A percentile compares a stretch with the other conserved stretches of the same genome.
These are phyloP conservation scores for Wickerhamomyces hampshirensis DNA, from an alignment of 805 yeast genomes.

Conservation along the genomic window DNA sequence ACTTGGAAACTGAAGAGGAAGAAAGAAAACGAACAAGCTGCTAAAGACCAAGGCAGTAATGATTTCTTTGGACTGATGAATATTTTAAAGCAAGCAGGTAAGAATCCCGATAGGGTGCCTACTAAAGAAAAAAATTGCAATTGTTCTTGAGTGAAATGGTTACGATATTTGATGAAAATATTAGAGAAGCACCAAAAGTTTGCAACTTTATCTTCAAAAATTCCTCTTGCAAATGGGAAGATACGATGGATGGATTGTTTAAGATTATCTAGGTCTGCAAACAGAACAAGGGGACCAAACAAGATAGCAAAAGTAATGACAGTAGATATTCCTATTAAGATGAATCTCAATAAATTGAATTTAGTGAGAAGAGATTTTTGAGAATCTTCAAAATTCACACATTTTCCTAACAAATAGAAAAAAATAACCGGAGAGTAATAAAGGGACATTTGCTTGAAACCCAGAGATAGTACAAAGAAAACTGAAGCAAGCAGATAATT, in stretches of 20 bases:
- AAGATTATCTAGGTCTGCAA: constrained; percentile 35
- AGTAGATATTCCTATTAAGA: constrained; percentile 62
- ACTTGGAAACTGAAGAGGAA: constrained; percentile 92
- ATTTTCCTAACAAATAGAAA: constrained; percentile 63
- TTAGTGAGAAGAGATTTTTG: constrained; percentile 17
- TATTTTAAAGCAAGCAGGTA: constrained; percentile 51
- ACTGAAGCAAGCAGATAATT: constrained; percentile 65
- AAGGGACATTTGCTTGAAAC: constrained; percentile 93
- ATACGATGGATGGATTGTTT: constrained; percentile 62
- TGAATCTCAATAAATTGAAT: constrained; percentile 52
- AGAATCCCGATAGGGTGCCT: constrained; percentile 46
- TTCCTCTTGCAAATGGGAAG: constrained; percentile 89
- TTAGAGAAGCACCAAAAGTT: constrained; percentile 97
- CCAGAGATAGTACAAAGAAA: constrained; percentile 70
- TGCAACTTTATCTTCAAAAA: constrained; percentile 96
- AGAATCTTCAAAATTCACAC: constrained; percentile 22
- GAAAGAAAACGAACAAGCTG: constrained; percentile 83
- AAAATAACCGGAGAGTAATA: constrained; percentile 90
- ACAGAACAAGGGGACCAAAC: constrained; percentile 56
- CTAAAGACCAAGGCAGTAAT: constrained; percentile 65
- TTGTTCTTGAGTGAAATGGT: constrained; percentile 46
- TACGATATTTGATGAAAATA: constrained; percentile 64
- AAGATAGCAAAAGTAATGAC: constrained; percentile 44
- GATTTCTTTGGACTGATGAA: constrained; percentile 48
- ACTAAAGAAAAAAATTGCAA: constrained; percentile 55